Base-by-base conservation (phyloP, 768 basidiomycete genomes). In the Rhizopogon rudus region DNA sequence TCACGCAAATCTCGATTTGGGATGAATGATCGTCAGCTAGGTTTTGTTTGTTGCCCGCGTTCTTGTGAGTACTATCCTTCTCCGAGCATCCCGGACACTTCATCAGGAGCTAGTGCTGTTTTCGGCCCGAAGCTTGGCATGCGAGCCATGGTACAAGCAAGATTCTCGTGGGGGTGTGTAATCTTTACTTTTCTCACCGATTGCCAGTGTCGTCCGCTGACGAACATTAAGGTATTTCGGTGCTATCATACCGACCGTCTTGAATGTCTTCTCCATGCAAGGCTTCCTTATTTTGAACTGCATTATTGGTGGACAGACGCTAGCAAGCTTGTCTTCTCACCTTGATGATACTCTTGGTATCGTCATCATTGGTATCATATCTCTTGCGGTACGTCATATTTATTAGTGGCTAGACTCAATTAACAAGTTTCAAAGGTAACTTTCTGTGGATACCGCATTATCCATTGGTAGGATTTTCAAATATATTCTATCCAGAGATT, bases 371-470 rank as follows among this genome's bases (percentile, higher is more conserved):
- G 40, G 63, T 28, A n/a, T 71, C 33, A 63, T 71, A 52, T 64
- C 69, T 6, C 63, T 71, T 28, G 63, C 35, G 45, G 70, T 72
- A 31, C 29, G 68, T 69, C 28, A 1, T 4, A 14, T 51, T 25
- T 28, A 1, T 9, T 49, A 6, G 45, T 35, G 4, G 1, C 7
- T 12, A 10, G 2, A 29, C 46, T 20, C 13, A n/a, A 49, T 49
- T 29, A 6, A 13, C 7, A n/a, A n/a, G 25, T 13, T 52, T 52
- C 3, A 5, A 39, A 81, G 79, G 78, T 86, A 52, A 76, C 85
- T 1, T 87, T 88, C 64, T 84, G 77, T 59, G 87, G 86, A 5
- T 81, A 82, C 66, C 75, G 72, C 75, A 63, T 89, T 71, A 58
- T 92, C 74, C 73, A 81, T 56, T 75, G 78, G 83, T 81, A 55